Evolutionary conservation across 2,329 filamentous ascomycete species (phyloP).

Genomic region (Clonostachys rosea): DNA sequence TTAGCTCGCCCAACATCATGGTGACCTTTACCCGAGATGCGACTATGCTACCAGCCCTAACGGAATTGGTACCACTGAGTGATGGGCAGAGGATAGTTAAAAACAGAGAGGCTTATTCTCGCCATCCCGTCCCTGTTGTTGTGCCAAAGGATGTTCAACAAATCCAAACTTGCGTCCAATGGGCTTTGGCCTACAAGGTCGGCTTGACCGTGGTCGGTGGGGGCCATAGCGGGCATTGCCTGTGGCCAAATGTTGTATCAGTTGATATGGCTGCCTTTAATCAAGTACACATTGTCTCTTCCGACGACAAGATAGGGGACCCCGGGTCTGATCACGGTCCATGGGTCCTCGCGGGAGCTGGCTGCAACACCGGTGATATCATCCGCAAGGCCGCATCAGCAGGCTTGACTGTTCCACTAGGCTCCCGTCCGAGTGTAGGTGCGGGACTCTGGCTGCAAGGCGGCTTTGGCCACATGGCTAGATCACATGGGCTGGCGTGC

Average conservation of each 20-base stretch:
- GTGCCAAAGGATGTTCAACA: constrained; percentile 40
- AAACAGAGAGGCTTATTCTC: constrained; percentile 42
- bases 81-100: constrained; percentile 31
- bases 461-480: constrained; percentile 56
- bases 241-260: constrained; percentile 44
- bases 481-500: constrained; percentile 51
- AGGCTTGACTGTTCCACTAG: constrained; percentile 53
- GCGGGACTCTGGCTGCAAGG: constrained; percentile 61
- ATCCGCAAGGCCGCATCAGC: constrained; percentile 35
- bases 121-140: constrained; percentile 35
- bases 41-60: constrained; percentile 33
- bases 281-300: constrained; percentile 34
- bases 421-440: constrained; percentile 58
- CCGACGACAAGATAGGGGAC: constrained; percentile 9
- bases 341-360: constrained; percentile 46
- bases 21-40: constrained; percentile 41
- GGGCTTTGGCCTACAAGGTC: constrained; percentile 42
- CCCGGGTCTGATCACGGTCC: constrained; percentile 4
- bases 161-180: constrained; percentile 49
- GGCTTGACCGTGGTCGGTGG: constrained; percentile 50
- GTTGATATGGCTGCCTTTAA: constrained; percentile 56
- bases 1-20: constrained; percentile 46
- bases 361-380: constrained; percentile 52
- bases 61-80: constrained; percentile 28
- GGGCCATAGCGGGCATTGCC: constrained; percentile 55